Base-by-base conservation (phyloP, 805 yeast species). In the Candida endomychidarum region DNA sequence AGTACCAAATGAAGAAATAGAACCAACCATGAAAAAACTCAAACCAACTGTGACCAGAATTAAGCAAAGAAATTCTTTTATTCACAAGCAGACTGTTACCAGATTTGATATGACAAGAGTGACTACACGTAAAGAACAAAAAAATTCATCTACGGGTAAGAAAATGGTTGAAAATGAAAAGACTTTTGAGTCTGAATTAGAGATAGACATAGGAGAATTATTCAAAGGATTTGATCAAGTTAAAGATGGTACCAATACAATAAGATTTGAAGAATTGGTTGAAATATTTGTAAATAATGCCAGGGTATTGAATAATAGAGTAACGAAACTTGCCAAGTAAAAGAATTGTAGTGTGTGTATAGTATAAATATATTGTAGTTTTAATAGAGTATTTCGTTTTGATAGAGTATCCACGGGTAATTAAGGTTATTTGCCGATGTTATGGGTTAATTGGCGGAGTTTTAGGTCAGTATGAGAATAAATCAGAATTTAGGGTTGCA, bases 61-160 rank as follows among this genome's bases (percentile, higher is more conserved):
- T 42, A 89, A 89, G 61, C 81, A 83, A 50, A 72, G 97, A 46
- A 71, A 74, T 19, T 78, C 90, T 42, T 86, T 76, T 62, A 67
- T 76, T n/a, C 90, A 86, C 48, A 70, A 75, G n/a, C 81, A 82
- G 7, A 83, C 93, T 1, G 78, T 80, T 28, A 81, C 90, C 1
- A 72, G 80, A 51, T 75, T 86, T 49, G 95, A 86, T 61, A 63
- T 85, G 46, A 86, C 95, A 1, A 73, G 75, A 47, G 86, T 84
- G 2, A 52, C 56, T 22, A 46, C 54, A 10, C 74, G 74, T 17
- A 49, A 50, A 37, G 69, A 62, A 41, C 47, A 57, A 35, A 64
- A 63, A 41, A 67, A 64, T 45, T 64, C 63, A 42, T 41, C 52
- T 2, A 42, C 43, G 7, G 74, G 75, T 16, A 65, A 65, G 41